These are phyloP conservation scores for Sedum album DNA, from an alignment of 164 flowering plant genomes.

Conservation along the genomic window DNA sequence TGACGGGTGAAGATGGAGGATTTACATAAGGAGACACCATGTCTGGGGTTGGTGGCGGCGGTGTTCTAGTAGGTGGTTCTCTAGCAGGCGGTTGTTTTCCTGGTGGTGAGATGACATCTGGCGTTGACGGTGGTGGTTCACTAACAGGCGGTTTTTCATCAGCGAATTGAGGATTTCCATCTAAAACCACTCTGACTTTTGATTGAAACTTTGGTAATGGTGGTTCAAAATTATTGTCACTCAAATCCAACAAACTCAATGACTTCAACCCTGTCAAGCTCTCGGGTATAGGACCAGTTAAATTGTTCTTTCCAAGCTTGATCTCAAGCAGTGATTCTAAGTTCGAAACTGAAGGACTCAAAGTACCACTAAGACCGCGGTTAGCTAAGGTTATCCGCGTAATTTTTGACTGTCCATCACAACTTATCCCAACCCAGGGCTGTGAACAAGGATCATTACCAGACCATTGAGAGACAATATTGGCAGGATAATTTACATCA, in stretches of 20 bases:
- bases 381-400: slow-evolving; percentile 44
- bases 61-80: slow-evolving; percentile 5
- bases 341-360: slow-evolving; percentile 57
- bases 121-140: background rate
- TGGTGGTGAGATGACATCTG: slow-evolving; percentile 12
- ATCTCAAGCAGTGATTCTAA: slow-evolving; percentile 42
- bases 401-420: slow-evolving; percentile 32
- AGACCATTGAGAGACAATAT: slow-evolving; percentile 48
- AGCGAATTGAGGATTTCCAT: slow-evolving; percentile 40
- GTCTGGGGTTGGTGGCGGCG: slow-evolving; percentile 3
- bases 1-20: slow-evolving; percentile 14
- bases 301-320: slow-evolving; percentile 35
- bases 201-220: slow-evolving; percentile 52
- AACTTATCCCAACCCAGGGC: slow-evolving; percentile 59
- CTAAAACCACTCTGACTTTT: slow-evolving; percentile 29
- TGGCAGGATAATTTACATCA: slow-evolving; percentile 39
- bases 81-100: slow-evolving; percentile 8
- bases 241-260: slow-evolving; percentile 45
- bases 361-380: slow-evolving; percentile 46
- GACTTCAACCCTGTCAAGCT: slow-evolving; percentile 36
- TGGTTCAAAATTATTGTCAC: slow-evolving; percentile 47
- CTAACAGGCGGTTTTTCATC: background rate
- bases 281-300: slow-evolving; percentile 42
- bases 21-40: background rate
- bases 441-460: slow-evolving; percentile 71